Base-by-base conservation (phyloP, 2,329 filamentous ascomycete genomes). In the Colletotrichum noveboracense region DNA sequence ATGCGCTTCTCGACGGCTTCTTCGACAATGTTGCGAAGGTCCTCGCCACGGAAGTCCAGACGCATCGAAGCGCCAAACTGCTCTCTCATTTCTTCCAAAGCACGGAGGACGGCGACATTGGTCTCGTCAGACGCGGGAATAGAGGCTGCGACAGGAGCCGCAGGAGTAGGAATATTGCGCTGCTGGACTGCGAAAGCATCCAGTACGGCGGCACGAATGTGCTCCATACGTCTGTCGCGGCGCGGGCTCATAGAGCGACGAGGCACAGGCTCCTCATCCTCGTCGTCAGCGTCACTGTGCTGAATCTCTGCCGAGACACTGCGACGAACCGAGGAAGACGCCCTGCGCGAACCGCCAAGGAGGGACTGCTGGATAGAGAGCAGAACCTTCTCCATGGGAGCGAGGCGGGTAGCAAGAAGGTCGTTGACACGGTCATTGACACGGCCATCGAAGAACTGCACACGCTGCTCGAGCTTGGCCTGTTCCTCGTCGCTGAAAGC, bases 221-320 rank as follows among this genome's bases (percentile, higher is more conserved):
- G 95, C 74, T 98, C 96, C 80, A 96, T 84, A 79, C 92, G 95
- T 80, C 93, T 93, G 81, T 98, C 95, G 76, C 93, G 91, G 73
- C 91, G 91, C 21, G 96, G 95, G 79, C 96, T 98, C 79, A 93
- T 89, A 7, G 94, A 94, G 67, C 95, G 93, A 82, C 92, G 89
- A 77, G 89, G 86, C 75, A 86, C 77, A 71, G 92, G 90, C 72
- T 93, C 94, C 26, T 98, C 96, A 78, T 97, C 96, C 81, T 98
- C 96, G 77, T 98, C 96, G 82, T 98, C 96, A 13, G 97, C 96
- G 85, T 98, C 97, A 82, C 96, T 98, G 75, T 97, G 93, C 64
- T 91, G 89, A 5, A 90, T 81, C 34, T 95, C 94, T n/a, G 88
- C 91, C 62, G 94, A 96, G 55, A 91, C 84, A 82, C 93, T 95